These are phyloP conservation scores for Cyberlindnera suaveolens DNA, from an alignment of 805 yeast species.

Conservation along the genomic window DNA sequence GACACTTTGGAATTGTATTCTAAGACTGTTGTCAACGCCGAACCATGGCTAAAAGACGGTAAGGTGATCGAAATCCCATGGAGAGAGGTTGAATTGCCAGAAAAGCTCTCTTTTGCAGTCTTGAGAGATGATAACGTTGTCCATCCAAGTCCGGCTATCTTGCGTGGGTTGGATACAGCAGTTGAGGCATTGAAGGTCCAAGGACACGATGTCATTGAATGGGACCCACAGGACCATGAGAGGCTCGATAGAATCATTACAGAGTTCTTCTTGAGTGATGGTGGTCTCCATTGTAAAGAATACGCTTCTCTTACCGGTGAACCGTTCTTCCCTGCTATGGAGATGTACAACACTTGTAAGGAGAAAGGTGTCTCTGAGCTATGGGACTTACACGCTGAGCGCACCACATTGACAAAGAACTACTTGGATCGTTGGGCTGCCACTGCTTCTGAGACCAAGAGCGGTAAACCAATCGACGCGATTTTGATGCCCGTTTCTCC, in stretches of 20 bases:
- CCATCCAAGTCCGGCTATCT: constrained; percentile 44
- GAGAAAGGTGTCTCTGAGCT: constrained; percentile 33
- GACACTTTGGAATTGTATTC: constrained; percentile 32
- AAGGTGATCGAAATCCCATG: constrained; percentile 36
- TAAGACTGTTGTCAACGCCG: constrained; percentile 24
- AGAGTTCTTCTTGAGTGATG: constrained; percentile 32
- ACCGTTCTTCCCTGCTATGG: constrained; percentile 38
- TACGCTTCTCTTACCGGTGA: constrained; percentile 36
- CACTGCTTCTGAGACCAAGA: constrained; percentile 27
- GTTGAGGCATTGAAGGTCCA: constrained; percentile 28
- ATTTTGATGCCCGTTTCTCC: constrained; percentile 35
- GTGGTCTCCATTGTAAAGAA: constrained; percentile 32
- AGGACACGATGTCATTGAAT: constrained; percentile 47
- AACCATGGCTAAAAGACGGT: constrained; percentile 41
- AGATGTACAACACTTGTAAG: constrained; percentile 29
- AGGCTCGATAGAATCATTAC: constrained; percentile 29
- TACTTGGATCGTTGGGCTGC: constrained; percentile 39
- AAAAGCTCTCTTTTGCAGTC: constrained; percentile 36
- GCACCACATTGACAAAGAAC: constrained; percentile 33
- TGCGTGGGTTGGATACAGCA: constrained; percentile 36
- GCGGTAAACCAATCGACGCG: constrained; percentile 41
- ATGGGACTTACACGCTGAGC: constrained; percentile 37
- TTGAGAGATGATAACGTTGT: constrained; percentile 37
- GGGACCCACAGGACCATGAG: constrained; percentile 37
- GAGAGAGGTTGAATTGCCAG: constrained; percentile 30